These are phyloP conservation scores for Eucalyptus erythrocorys DNA, from an alignment of 345 rosid species.

Conservation along the genomic window DNA sequence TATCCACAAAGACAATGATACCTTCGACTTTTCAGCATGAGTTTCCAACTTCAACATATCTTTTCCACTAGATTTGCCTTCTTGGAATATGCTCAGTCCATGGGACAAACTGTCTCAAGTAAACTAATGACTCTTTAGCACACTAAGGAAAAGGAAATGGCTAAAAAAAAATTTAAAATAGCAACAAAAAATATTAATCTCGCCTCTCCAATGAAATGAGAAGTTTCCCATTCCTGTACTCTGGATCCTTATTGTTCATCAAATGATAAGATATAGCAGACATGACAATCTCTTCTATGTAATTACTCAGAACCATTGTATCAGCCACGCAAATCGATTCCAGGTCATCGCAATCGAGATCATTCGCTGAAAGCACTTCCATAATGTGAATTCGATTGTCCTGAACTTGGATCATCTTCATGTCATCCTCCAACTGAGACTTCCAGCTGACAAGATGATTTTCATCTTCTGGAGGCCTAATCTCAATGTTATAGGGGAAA, in stretches of 20 bases:
- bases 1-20: not conserved
- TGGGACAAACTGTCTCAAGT: conserved; percentile 58
- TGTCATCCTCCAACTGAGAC: conserved; percentile 81
- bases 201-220: conserved; percentile 73
- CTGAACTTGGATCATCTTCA: conserved; percentile 87
- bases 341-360: conserved; percentile 82
- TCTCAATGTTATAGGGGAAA: conserved; percentile 85
- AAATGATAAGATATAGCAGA: conserved; percentile 88
- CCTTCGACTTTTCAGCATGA: conserved; percentile 30
- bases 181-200: not conserved
- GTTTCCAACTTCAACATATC: conserved; percentile 42
- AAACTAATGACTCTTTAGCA: not conserved
- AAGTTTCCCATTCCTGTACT: conserved; percentile 82
- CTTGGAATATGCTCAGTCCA: conserved; percentile 77
- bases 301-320: conserved; percentile 57
- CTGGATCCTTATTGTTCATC: conserved; percentile 68
- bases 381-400: conserved; percentile 82
- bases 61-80: conserved; percentile 36
- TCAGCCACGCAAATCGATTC: conserved; percentile 59
- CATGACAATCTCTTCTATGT: conserved; percentile 84
- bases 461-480: conserved; percentile 86
- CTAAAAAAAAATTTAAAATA: not conserved
- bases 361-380: conserved; percentile 87
- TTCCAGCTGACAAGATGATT: conserved; percentile 82
- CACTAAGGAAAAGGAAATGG: not conserved